Base-by-base conservation (phyloP, 495 filamentous ascomycete genomes). In the Daldinia childiae region DNA sequence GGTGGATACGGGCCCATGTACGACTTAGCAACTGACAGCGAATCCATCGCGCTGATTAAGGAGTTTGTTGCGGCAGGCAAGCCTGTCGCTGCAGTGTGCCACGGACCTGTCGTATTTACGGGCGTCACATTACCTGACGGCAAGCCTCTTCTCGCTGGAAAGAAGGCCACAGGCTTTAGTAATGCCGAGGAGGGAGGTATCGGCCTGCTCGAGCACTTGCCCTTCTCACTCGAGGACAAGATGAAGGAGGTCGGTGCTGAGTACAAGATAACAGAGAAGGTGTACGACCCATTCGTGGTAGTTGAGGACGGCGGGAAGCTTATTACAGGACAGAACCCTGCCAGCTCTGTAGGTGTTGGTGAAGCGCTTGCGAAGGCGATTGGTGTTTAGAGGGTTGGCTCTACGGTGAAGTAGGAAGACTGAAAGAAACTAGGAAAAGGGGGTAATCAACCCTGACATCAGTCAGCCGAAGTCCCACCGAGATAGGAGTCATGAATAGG, bases 1-100 rank as follows among this genome's bases (percentile, higher is more conserved):
- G 92, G 92, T 70, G 91, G 91, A 26, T 89, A 93, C 79, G 91
- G 91, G n/a, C 91, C 91, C 67, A 91, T 93, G 89, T 93, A 87
- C 77, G 91, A 92, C 69, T 83, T 92, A 1, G 81, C 82, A 27
- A 73, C 67, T 9, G 84, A 89, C 76, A 41, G 76, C 1, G 78
- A 77, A 32, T 88, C 86, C 21, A 82, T 89, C 58, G 74, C 82
- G 3, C 75, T 93, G 0, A 87, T 90, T 71, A 77, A 81, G 60
- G 83, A 90, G 73, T 93, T 93, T 77, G 85, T 82, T 2, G 78
- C 74, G 0, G 82, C 86, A 27, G 87, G 86, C 19, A 92, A 91
- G 73, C 81, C 87, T 30, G 85, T 93, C 0, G 74, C 87, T 0
- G 89, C 89, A 6, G 89, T 93, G 67, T 92, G 90, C 80, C 91